Percentiles rank a stretch among this genome's conserved stretches.
phyloP scores from a whole-genome alignment of 2,329 filamentous ascomycete species.

The Claviceps paspali region DNA sequence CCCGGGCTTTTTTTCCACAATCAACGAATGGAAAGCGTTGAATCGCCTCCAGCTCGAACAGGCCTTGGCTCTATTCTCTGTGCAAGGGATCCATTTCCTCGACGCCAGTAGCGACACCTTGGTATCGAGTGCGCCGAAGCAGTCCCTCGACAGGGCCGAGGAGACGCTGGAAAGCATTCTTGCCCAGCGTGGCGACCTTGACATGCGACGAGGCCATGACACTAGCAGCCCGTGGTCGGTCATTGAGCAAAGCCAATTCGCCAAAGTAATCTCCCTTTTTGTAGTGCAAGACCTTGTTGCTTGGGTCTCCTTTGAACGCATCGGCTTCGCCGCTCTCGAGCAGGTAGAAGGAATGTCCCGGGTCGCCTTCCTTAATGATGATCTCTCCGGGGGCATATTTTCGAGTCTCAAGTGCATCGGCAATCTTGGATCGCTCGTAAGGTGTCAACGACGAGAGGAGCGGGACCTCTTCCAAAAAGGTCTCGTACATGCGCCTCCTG shows the following conservation, averaged over 20 bases:
- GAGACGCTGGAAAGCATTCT: constrained; percentile 86
- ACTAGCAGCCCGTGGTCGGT: constrained; percentile 82
- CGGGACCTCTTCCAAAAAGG: constrained; percentile 86
- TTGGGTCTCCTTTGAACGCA: constrained; percentile 63
- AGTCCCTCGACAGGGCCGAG: constrained; percentile 88
- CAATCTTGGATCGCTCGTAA: constrained; percentile 94
- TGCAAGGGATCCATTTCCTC: constrained; percentile 55
- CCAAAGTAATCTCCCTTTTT: constrained; percentile 93
- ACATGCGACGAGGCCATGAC: constrained; percentile 73
- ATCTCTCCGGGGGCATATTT: constrained; percentile 67
- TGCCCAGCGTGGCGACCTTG: constrained; percentile 83
- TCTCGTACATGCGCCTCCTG: constrained; percentile 90
- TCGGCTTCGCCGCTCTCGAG: constrained; percentile 78
- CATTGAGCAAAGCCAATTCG: constrained; percentile 83
- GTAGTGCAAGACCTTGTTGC: constrained; percentile 63
- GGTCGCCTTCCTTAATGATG: constrained; percentile 86
- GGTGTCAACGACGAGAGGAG: constrained; percentile 69
- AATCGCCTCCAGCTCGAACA: no score
- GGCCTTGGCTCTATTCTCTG: constrained; percentile 11
- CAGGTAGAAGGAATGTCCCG: constrained; percentile 81
- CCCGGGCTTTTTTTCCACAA: no score
- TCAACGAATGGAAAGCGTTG: no score
- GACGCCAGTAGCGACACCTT: constrained; percentile 43
- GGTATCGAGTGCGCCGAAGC: constrained; percentile 64
- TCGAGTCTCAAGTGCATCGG: constrained; percentile 82